phyloP scores from a whole-genome alignment of 495 filamentous ascomycete genomes.

The Xanthoparmelia taractica region DNA sequence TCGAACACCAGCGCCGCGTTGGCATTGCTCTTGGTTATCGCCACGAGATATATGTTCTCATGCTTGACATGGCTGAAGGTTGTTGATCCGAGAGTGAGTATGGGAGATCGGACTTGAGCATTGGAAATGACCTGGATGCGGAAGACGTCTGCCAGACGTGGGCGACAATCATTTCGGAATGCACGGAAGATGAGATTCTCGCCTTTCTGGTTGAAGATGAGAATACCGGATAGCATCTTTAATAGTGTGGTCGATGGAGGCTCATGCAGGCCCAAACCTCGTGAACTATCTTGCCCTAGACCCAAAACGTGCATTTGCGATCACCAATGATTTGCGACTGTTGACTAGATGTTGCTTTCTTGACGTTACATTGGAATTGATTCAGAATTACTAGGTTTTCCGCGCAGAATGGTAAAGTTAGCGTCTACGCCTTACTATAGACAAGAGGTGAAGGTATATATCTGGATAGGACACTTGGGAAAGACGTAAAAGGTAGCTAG shows the following conservation, averaged over 20 bases:
- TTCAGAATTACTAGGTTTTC: too few species aligned
- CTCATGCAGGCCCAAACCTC: not conserved
- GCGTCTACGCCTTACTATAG: not conserved
- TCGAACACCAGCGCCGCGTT: slow-evolving; percentile 98
- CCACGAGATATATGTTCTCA: slow-evolving; percentile 98
- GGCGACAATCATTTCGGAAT: slow-evolving; percentile 95
- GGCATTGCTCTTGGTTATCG: slow-evolving; percentile 98
- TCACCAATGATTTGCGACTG: not conserved
- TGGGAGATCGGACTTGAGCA: slow-evolving; percentile 92
- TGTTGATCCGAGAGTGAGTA: slow-evolving; percentile 93
- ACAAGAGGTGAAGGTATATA: not conserved
- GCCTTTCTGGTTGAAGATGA: slow-evolving; percentile 99
- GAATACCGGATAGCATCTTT: slow-evolving; percentile 84
- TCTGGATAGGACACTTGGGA: not conserved
- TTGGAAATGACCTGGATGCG: slow-evolving; percentile 99
- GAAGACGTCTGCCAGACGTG: slow-evolving; percentile 95
- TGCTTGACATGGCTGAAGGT: slow-evolving; percentile 99
- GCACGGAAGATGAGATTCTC: slow-evolving; percentile 99
- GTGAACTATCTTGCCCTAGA: not conserved
- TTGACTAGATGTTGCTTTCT: not conserved
- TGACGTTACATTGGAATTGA: not conserved
- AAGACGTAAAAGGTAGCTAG: slow-evolving; percentile 1
- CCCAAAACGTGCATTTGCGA: not conserved
- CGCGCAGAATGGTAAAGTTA: not conserved
- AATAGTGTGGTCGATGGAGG: not conserved